Conservation (phyloP, 257 asterid species). For the Nicotiana attenuata region DNA sequence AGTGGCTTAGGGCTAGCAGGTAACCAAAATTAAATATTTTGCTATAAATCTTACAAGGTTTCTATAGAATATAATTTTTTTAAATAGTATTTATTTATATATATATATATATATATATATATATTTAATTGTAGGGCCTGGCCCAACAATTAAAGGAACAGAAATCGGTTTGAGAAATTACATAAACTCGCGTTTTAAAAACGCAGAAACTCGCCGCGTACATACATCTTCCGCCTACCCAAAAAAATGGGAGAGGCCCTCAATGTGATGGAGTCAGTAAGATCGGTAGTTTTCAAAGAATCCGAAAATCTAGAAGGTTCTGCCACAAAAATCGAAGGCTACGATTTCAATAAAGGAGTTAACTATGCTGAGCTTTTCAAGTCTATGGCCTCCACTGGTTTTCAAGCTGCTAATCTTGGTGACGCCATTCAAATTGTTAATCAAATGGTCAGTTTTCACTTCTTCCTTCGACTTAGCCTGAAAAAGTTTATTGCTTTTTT, state of each 20-base stretch:
- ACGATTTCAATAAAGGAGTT: conserved; percentile 81
- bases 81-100: no score
- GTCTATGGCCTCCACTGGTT: conserved; percentile 76
- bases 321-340: conserved; percentile 59
- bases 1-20: no score
- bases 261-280: conserved; percentile 39
- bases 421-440: conserved; percentile 80
- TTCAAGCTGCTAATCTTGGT: conserved; percentile 93
- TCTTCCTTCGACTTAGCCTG: neutral
- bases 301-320: conserved; percentile 60
- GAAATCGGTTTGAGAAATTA: neutral
- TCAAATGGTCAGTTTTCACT: conserved; percentile 55
- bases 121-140: no score
- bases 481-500: neutral
- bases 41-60: no score
- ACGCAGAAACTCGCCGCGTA: neutral
- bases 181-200: neutral
- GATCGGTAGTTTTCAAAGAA: conserved; percentile 54
- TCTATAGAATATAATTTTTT: no score
- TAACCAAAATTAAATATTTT: no score
- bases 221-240: neutral
- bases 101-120: no score
- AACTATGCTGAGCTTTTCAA: conserved; percentile 56
- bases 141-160: neutral
- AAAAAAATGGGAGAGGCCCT: conserved; percentile 33